Base-by-base conservation (phyloP, 495 filamentous ascomycete genomes). In the Podospora pseudocomata region DNA sequence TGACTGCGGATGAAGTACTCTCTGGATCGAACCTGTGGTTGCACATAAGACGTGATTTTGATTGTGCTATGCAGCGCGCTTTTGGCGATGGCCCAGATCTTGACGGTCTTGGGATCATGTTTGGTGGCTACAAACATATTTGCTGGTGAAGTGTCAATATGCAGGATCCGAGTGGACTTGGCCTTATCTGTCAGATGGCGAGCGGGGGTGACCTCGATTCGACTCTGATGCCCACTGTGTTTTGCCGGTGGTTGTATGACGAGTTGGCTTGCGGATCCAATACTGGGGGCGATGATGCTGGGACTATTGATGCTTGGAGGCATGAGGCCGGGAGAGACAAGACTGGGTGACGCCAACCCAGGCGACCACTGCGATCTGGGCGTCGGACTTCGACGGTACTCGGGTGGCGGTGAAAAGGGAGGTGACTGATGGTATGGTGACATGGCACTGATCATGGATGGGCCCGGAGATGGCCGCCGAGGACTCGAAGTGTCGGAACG, bases 1-100 rank as follows among this genome's bases (percentile, higher is more conserved):
- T 77, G 75, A 64, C 71, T 72, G 56, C 75, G 73, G 56, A 77
- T 68, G 20, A 74, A 75, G 59, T 77, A 77, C 56, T 77, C 75
- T 26, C 75, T 70, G 0, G 75, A 75, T 11, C 73, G 73, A 7
- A 72, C 63, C 26, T 73, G 70, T 0, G 75, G 73, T 9, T 68
- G 65, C 1, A 74, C 73, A 57, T 75, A 77, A 5, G 71, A 72
- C 4, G 70, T 77, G 27, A 70, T 72, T 27, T 77, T 77, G 53
- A 75, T 72, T 3, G 71, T 72, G 20, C 66, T 56, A 26, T 74
- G 72, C 1, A 77, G 39, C 1, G 66, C 54, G 54, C 72, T 72
- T 63, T 70, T 72, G n/a, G 70, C 3, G 11, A 72, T 63, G 2
- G 71, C 71, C 75, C 73, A 77, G 3, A 77, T 73, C 55, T 74